These are phyloP conservation scores for Aspergillus leporis DNA, from an alignment of 495 filamentous ascomycete species.

Conservation along the genomic window DNA sequence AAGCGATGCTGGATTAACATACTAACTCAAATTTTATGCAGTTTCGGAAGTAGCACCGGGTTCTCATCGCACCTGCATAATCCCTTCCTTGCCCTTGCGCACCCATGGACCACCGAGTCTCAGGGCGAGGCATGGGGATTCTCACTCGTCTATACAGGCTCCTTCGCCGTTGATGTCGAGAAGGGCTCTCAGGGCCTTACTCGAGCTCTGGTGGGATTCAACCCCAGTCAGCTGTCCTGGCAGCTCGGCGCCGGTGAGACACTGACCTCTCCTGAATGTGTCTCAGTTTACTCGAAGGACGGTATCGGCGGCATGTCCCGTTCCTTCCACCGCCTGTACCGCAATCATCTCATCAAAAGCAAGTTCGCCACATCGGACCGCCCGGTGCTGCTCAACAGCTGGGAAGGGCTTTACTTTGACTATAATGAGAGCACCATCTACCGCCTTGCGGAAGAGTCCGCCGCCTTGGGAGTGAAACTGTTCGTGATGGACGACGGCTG, in stretches of 20 bases:
- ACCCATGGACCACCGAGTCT: constrained; percentile 52
- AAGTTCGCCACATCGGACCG: constrained; percentile 48
- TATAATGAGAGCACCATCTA: constrained; percentile 50
- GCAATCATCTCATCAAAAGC: constrained; percentile 54
- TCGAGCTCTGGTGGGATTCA: constrained; percentile 51
- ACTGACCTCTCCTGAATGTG: constrained; percentile 53
- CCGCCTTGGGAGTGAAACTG: constrained; percentile 49
- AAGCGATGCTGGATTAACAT: background rate
- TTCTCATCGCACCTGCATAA: constrained; percentile 58
- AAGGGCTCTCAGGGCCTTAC: constrained; percentile 56
- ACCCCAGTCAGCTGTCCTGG: constrained; percentile 53
- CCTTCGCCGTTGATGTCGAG: constrained; percentile 52
- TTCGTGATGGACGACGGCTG: constrained; percentile 61
- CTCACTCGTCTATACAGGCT: constrained; percentile 55
- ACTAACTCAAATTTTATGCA: constrained; percentile 11
- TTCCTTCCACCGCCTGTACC: constrained; percentile 52
- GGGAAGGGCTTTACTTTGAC: constrained; percentile 55
- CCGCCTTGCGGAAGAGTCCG: constrained; percentile 48
- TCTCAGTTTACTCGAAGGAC: constrained; percentile 51
- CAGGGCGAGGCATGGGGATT: constrained; percentile 55
- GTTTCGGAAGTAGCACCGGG: constrained; percentile 51
- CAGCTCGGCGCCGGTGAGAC: constrained; percentile 44
- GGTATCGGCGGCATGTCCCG: constrained; percentile 57
- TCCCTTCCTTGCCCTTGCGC: constrained; percentile 52
- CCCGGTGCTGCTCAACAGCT: constrained; percentile 56